Evolutionary conservation across 1,284 basidiomycete species (phyloP).

Genomic region (Prillingera fragicola): DNA sequence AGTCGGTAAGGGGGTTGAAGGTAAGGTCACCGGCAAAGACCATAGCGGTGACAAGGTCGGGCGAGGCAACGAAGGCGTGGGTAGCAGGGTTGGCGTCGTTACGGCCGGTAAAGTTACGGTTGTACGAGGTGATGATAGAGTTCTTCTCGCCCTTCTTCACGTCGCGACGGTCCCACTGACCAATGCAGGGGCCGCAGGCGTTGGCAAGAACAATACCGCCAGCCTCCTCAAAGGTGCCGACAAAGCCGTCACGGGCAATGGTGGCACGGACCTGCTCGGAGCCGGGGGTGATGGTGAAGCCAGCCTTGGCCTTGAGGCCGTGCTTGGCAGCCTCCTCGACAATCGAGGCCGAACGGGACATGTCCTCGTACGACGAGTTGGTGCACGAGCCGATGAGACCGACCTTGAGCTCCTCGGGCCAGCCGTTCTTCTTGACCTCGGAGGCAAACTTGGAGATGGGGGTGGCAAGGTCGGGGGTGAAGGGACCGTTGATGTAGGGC

Average conservation of each 20-base stretch:
- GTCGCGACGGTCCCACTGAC: constrained; percentile 96
- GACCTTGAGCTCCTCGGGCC: constrained; percentile 96
- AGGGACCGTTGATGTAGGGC: constrained; percentile 98
- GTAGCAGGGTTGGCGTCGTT: constrained; percentile 99
- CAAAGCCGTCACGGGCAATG: constrained; percentile 92
- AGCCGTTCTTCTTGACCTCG: constrained; percentile 90
- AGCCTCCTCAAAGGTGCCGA: constrained; percentile 75
- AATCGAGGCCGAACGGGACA: constrained; percentile 94
- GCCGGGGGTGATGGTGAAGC: constrained; percentile 97
- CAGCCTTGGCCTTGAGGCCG: constrained; percentile 83
- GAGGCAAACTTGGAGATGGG: constrained; percentile 92
- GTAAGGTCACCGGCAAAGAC: constrained; percentile 88
- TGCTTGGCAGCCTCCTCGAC: constrained; percentile 80
- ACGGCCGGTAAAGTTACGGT: constrained; percentile 99
- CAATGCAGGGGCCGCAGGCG: constrained; percentile 98
- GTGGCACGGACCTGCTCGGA: constrained; percentile 98
- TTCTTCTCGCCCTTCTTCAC: constrained; percentile 95
- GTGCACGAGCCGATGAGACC: constrained; percentile 98
- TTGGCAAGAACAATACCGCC: constrained; percentile 96
- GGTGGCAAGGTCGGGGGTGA: constrained; percentile 92
- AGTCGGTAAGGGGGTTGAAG: constrained; percentile 95
- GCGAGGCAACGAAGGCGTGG: constrained; percentile 97
- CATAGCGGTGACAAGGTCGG: constrained; percentile 96
- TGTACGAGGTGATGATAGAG: constrained; percentile 99
- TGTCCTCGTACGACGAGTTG: constrained; percentile 99